These are phyloP conservation scores for Hymenoscyphus fraxineus DNA, from an alignment of 2,329 filamentous ascomycete genomes.

Conservation along the genomic window DNA sequence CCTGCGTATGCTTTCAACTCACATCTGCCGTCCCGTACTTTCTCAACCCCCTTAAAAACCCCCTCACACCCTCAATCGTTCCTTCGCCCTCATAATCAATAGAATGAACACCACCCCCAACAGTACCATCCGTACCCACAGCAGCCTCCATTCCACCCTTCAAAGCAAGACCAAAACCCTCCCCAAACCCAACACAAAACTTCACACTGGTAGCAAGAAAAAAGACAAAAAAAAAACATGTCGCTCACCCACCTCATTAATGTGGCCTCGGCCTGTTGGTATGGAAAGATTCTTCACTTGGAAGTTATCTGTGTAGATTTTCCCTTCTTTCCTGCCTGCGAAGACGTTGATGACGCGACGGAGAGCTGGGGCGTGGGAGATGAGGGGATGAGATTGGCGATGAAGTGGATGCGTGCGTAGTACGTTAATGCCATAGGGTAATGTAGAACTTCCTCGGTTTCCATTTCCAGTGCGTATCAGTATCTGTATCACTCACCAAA, in stretches of 20 bases:
- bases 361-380: slow-evolving; percentile 40
- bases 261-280: slow-evolving; percentile 18
- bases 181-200: slow-evolving; percentile 11
- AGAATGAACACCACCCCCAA: slow-evolving; percentile 24
- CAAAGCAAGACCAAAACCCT: background rate
- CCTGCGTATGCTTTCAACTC: background rate
- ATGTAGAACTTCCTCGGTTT: slow-evolving; percentile 55
- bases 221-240: slow-evolving; percentile 25
- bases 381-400: slow-evolving; percentile 51
- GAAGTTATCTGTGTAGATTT: slow-evolving; percentile 23
- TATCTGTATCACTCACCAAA: too few species aligned
- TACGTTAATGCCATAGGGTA: slow-evolving; percentile 46
- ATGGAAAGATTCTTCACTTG: slow-evolving; percentile 14
- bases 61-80: slow-evolving; percentile 10
- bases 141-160: slow-evolving; percentile 12
- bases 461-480: slow-evolving; percentile 38
- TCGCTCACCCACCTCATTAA: slow-evolving; percentile 27
- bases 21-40: slow-evolving; percentile 1
- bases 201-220: slow-evolving; percentile 22
- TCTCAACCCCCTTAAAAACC: slow-evolving; percentile 16
- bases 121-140: slow-evolving; percentile 14
- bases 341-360: slow-evolving; percentile 47
- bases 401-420: slow-evolving; percentile 55
- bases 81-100: slow-evolving; percentile 18
- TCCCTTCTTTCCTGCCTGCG: slow-evolving; percentile 21